Percentiles rank a stretch among this genome's conserved stretches.
Conservation (phyloP, 805 yeast genomes). For the Kodamaea nitidulidarum region DNA sequence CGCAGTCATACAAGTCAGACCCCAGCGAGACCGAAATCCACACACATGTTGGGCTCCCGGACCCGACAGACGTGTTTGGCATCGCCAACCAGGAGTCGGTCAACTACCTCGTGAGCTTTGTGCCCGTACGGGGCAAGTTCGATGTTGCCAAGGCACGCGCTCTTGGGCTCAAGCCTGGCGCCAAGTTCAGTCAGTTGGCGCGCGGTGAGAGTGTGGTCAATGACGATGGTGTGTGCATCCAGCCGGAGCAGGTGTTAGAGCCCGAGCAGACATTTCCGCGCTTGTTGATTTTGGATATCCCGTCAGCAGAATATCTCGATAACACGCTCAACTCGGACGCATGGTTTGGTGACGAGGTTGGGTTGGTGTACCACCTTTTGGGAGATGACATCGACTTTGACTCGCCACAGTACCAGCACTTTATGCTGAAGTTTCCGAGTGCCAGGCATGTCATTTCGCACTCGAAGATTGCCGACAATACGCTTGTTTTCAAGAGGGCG, state of each 20-base stretch:
- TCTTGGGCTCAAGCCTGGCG: slow-evolving; percentile 68
- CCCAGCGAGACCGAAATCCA: slow-evolving; percentile 36
- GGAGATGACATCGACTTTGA: slow-evolving; percentile 54
- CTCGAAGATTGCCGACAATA: slow-evolving; percentile 55
- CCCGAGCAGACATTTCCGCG: slow-evolving; percentile 55
- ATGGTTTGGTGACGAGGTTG: slow-evolving; percentile 39
- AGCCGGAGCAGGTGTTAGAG: slow-evolving; percentile 71
- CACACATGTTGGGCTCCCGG: slow-evolving; percentile 33
- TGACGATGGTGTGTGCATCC: slow-evolving; percentile 53
- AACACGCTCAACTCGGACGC: slow-evolving; percentile 22
- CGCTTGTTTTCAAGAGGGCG: slow-evolving; percentile 54
- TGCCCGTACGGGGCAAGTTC: slow-evolving; percentile 75
- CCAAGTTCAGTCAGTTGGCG: slow-evolving; percentile 54
- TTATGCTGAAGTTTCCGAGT: slow-evolving; percentile 52
- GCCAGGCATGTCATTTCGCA: slow-evolving; percentile 74
- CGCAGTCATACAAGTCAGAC: slow-evolving; percentile 35
- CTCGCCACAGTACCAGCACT: slow-evolving; percentile 40
- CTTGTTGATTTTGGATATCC: slow-evolving; percentile 70
- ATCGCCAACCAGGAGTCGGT: slow-evolving; percentile 45
- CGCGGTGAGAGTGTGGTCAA: slow-evolving; percentile 55
- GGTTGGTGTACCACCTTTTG: slow-evolving; percentile 70
- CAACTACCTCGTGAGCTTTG: slow-evolving; percentile 63
- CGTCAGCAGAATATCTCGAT: slow-evolving; percentile 43
- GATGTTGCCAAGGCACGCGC: slow-evolving; percentile 58
- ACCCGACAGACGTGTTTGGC: slow-evolving; percentile 18